Percentiles rank a stretch among this genome's conserved stretches.
Conservation (phyloP, 2,329 filamentous ascomycete species). For the Epichloe scottii region DNA sequence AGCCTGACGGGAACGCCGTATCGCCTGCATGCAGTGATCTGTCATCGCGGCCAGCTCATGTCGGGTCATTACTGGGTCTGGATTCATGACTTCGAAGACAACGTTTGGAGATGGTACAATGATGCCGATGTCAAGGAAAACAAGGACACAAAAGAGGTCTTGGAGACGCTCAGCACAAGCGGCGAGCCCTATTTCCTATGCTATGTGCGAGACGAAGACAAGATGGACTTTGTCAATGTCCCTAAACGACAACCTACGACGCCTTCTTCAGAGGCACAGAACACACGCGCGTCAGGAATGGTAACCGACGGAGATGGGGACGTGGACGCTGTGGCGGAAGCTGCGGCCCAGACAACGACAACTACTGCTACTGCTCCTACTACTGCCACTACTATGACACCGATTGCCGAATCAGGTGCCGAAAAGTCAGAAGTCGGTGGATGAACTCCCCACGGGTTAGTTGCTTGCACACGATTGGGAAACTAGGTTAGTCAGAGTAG, state of each 20-base stretch:
- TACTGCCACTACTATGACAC: background rate
- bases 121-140: constrained; percentile 66
- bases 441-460: background rate
- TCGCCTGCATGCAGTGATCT: constrained; percentile 80
- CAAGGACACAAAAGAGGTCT: constrained; percentile 54
- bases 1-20: constrained; percentile 58
- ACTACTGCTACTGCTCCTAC: background rate
- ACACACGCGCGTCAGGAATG: constrained; percentile 1
- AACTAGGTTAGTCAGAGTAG: no score
- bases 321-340: constrained; percentile 7
- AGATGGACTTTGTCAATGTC: constrained; percentile 38
- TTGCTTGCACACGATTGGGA: no score
- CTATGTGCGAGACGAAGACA: constrained; percentile 60
- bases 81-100: constrained; percentile 76
- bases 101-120: constrained; percentile 88
- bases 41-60: constrained; percentile 62
- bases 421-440: background rate
- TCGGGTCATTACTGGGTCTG: constrained; percentile 95
- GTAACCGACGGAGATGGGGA: constrained; percentile 15
- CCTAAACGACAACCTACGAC: constrained; percentile 24
- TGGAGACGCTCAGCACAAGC: constrained; percentile 50
- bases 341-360: background rate
- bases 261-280: constrained; percentile 5
- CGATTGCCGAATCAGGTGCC: background rate
- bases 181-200: constrained; percentile 77